These are phyloP conservation scores for Wickerhamiella cacticola DNA, from an alignment of 805 yeast species.

Conservation along the genomic window DNA sequence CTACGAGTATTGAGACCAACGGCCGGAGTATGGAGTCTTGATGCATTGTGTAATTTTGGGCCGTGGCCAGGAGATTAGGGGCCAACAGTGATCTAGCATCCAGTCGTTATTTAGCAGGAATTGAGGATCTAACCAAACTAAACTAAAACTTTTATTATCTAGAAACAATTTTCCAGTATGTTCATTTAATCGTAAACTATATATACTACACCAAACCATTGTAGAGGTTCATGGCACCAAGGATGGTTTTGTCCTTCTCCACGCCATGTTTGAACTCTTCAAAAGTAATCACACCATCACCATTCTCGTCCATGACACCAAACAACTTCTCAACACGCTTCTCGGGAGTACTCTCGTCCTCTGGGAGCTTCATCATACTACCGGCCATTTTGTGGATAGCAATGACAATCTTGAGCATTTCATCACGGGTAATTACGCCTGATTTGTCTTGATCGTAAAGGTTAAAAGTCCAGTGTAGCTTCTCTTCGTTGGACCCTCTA, in stretches of 20 bases:
- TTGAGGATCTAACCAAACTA: background rate
- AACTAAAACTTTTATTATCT: background rate
- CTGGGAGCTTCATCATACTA: slow-evolving; percentile 75
- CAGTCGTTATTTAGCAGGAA: too few species aligned
- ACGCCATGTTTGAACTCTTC: slow-evolving; percentile 78
- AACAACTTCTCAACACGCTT: slow-evolving; percentile 74
- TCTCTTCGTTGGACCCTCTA: slow-evolving; percentile 74
- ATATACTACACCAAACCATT: slow-evolving; percentile 54
- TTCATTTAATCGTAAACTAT: background rate
- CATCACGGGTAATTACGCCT: slow-evolving; percentile 64
- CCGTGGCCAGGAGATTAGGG: too few species aligned
- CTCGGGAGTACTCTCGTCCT: slow-evolving; percentile 88
- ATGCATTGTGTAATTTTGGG: background rate
- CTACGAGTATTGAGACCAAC: background rate
- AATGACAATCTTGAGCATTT: slow-evolving; percentile 64
- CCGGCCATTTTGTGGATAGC: slow-evolving; percentile 95
- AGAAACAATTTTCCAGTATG: background rate
- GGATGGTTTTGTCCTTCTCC: slow-evolving; percentile 63
- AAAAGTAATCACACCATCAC: slow-evolving; percentile 55
- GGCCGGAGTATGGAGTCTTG: slow-evolving; percentile 7
- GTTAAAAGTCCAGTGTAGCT: slow-evolving; percentile 78
- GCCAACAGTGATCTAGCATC: too few species aligned
- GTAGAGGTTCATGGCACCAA: slow-evolving; percentile 64
- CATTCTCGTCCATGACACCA: slow-evolving; percentile 54
- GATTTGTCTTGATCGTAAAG: slow-evolving; percentile 73